A percentile compares a stretch with the other conserved stretches of the same genome.
Conservation (phyloP, 257 asterid species). For the Jaltomata sinuosa region DNA sequence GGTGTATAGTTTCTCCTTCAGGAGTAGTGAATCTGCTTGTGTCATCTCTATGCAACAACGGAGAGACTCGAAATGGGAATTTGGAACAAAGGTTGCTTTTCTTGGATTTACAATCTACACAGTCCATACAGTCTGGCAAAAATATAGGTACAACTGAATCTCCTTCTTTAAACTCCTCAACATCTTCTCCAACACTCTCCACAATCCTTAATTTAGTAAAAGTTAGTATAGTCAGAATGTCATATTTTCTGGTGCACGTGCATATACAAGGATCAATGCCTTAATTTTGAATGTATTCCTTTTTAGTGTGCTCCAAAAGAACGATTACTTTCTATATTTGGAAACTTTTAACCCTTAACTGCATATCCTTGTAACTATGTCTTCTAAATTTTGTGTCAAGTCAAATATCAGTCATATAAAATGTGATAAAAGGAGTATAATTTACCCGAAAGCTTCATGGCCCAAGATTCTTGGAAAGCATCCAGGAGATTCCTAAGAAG, state of each 20-base stretch:
- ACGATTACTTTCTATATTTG: background rate
- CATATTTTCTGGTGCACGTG: background rate
- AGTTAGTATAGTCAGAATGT: background rate
- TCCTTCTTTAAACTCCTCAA: constrained; percentile 42
- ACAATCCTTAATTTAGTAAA: constrained; percentile 34
- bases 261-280: constrained; percentile 3
- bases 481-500: constrained; percentile 46
- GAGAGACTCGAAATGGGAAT: constrained; percentile 43
- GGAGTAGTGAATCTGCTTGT: constrained; percentile 70
- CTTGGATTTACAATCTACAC: constrained; percentile 65
- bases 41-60: constrained; percentile 54
- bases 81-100: constrained; percentile 75
- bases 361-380: too few species aligned
- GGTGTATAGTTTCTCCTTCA: constrained; percentile 61
- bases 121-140: constrained; percentile 64
- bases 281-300: background rate
- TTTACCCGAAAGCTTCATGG: constrained; percentile 77
- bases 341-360: background rate
- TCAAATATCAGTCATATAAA: background rate
- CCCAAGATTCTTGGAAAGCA: constrained; percentile 66
- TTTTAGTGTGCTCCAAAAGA: background rate
- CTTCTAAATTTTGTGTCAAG: background rate
- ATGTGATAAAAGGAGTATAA: background rate
- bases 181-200: constrained; percentile 79
- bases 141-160: constrained; percentile 72